Conservation (phyloP, 2,329 filamentous ascomycete genomes). For the Sporothrix globosa region DNA sequence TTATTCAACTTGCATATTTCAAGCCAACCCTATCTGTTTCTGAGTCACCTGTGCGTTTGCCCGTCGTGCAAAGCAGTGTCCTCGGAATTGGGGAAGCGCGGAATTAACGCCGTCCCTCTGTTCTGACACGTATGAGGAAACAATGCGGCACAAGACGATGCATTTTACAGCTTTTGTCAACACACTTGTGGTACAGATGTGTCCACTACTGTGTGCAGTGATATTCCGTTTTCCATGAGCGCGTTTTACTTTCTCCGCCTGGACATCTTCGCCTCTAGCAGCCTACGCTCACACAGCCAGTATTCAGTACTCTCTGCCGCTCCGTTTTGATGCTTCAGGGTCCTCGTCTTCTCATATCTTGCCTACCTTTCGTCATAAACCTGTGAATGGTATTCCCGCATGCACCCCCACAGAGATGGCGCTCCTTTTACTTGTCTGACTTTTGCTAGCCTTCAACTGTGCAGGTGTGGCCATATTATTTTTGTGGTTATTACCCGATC, state of each 20-base stretch:
- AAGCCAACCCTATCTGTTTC: neutral
- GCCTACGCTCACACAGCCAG: too few species aligned
- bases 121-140: neutral
- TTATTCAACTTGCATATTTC: neutral
- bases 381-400: too few species aligned
- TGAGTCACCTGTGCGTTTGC: neutral
- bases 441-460: conserved; percentile 15
- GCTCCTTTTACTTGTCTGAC: neutral
- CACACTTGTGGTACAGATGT: neutral
- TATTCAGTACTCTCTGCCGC: neutral
- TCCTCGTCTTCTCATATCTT: neutral
- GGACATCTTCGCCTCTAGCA: neutral
- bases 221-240: conserved; percentile 4
- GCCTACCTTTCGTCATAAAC: too few species aligned
- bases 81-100: conserved; percentile 14
- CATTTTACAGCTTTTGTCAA: neutral
- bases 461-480: neutral
- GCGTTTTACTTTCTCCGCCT: conserved; percentile 17
- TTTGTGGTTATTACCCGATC: neutral
- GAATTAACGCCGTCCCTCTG: neutral
- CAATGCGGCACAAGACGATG: conserved; percentile 1
- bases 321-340: neutral
- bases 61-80: neutral
- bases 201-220: conserved; percentile 5
- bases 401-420: too few species aligned